These are phyloP conservation scores for Linnemannia zychae DNA, from an alignment of 192 early-diverging fungal genomes.

Conservation along the genomic window DNA sequence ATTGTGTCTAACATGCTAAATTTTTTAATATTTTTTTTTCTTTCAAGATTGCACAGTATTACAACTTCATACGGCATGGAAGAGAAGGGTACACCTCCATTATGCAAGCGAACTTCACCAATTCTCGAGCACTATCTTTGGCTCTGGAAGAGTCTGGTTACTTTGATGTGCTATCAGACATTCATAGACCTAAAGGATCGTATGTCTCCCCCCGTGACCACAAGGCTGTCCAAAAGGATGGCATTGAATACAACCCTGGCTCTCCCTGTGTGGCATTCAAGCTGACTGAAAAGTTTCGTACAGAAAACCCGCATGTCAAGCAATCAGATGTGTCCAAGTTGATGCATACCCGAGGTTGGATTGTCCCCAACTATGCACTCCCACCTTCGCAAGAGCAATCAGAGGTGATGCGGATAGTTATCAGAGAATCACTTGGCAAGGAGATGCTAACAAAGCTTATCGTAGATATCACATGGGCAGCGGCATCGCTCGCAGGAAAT, in stretches of 20 bases:
- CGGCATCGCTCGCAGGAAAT: neutral
- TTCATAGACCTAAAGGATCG: conserved; percentile 56
- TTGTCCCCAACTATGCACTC: conserved; percentile 81
- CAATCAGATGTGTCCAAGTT: conserved; percentile 71
- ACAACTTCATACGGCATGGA: conserved; percentile 82
- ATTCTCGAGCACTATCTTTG: conserved; percentile 69
- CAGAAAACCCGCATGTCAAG: conserved; percentile 52
- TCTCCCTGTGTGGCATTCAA: conserved; percentile 74
- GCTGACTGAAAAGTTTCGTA: conserved; percentile 68
- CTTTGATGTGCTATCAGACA: conserved; percentile 70
- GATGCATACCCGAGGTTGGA: conserved; percentile 79
- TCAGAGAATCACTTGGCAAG: conserved; percentile 68
- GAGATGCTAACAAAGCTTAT: conserved; percentile 32
- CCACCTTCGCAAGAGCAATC: conserved; percentile 63
- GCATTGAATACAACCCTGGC: conserved; percentile 61
- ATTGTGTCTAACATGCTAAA: neutral
- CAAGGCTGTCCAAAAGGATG: neutral
- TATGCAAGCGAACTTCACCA: conserved; percentile 70
- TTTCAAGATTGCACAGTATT: conserved; percentile 81
- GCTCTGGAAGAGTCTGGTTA: conserved; percentile 68
- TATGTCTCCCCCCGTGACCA: conserved; percentile 36
- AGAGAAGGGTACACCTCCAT: conserved; percentile 75
- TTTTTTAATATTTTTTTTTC: neutral
- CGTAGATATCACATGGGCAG: neutral
- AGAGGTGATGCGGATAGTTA: conserved; percentile 75